Evolutionary conservation across 495 filamentous ascomycete species (phyloP).

Genomic region (Parathielavia hyrcaniae): DNA sequence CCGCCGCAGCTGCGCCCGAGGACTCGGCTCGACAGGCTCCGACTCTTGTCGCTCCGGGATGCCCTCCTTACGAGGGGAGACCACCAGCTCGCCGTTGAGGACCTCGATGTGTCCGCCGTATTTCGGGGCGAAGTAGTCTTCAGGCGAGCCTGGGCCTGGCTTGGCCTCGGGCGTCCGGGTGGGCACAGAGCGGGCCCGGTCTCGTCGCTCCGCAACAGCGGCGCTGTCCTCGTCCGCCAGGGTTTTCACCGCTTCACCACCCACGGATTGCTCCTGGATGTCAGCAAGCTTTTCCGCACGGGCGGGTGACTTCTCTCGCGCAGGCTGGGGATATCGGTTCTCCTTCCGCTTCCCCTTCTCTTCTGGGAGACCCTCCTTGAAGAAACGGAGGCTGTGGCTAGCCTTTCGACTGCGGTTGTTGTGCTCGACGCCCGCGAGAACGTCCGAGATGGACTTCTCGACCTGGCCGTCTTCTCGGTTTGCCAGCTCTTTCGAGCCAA

Average conservation of each 20-base stretch:
- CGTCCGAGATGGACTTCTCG: conserved; percentile 80
- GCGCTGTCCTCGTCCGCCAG: conserved; percentile 10
- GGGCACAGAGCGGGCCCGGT: conserved; percentile 15
- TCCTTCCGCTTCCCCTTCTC: conserved; percentile 45
- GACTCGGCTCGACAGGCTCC: conserved; percentile 13
- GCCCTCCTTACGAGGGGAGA: conserved; percentile 3
- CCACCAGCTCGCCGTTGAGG: conserved; percentile 3
- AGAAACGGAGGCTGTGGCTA: conserved; percentile 84
- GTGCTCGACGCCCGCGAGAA: conserved; percentile 65
- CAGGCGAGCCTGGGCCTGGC: conserved; percentile 15
- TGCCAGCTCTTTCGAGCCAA: conserved; percentile 40
- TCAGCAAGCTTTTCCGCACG: conserved; percentile 14
- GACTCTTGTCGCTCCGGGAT: conserved; percentile 8
- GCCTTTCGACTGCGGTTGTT: conserved; percentile 86
- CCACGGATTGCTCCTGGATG: conserved; percentile 12
- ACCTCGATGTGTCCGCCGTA: conserved; percentile 5
- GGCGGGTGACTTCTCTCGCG: conserved; percentile 30
- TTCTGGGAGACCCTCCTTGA: conserved; percentile 77
- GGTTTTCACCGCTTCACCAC: conserved; percentile 1
- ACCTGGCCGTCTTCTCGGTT: conserved; percentile 49
- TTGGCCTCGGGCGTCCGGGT: conserved; percentile 19
- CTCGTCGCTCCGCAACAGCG: conserved; percentile 6
- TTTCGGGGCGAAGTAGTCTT: conserved; percentile 22
- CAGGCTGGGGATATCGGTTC: conserved; percentile 22
- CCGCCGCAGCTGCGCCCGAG: conserved; percentile 19